These are phyloP conservation scores for Cytospora paraplurivora DNA, from an alignment of 2,329 filamentous ascomycete genomes.

Conservation along the genomic window DNA sequence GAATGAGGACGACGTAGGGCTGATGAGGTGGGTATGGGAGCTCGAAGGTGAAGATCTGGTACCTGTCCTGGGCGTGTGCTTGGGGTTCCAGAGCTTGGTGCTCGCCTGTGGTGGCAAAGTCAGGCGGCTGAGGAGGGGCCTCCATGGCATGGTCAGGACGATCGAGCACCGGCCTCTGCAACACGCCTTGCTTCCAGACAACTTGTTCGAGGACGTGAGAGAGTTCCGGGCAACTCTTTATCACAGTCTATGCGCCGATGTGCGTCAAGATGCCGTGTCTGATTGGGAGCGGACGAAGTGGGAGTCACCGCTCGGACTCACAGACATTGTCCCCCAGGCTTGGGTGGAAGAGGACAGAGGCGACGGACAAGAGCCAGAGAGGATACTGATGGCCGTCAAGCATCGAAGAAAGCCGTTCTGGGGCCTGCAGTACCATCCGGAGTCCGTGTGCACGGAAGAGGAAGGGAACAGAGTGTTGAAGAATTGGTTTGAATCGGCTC, in stretches of 20 bases:
- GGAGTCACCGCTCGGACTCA: constrained; percentile 39
- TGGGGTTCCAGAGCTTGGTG: constrained; percentile 84
- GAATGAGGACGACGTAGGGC: constrained; percentile 73
- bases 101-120: constrained; percentile 68
- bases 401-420: constrained; percentile 74
- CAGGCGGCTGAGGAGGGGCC: constrained; percentile 66
- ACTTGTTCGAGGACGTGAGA: constrained; percentile 67
- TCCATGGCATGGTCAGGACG: constrained; percentile 78
- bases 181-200: constrained; percentile 35
- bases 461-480: constrained; percentile 64
- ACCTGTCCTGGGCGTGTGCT: constrained; percentile 84
- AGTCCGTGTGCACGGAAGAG: constrained; percentile 80
- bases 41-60: constrained; percentile 60
- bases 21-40: constrained; percentile 77
- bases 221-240: constrained; percentile 74
- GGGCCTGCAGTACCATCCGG: constrained; percentile 89
- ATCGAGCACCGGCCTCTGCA: constrained; percentile 55
- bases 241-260: constrained; percentile 63
- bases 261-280: constrained; percentile 50
- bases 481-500: constrained; percentile 74
- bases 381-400: constrained; percentile 74
- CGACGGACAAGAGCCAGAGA: constrained; percentile 42
- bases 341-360: constrained; percentile 57
- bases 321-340: constrained; percentile 59
- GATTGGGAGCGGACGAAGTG: constrained; percentile 46